These are phyloP conservation scores for Protomyces inouyei DNA, from an alignment of 1,139 yeast genomes.

Conservation along the genomic window DNA sequence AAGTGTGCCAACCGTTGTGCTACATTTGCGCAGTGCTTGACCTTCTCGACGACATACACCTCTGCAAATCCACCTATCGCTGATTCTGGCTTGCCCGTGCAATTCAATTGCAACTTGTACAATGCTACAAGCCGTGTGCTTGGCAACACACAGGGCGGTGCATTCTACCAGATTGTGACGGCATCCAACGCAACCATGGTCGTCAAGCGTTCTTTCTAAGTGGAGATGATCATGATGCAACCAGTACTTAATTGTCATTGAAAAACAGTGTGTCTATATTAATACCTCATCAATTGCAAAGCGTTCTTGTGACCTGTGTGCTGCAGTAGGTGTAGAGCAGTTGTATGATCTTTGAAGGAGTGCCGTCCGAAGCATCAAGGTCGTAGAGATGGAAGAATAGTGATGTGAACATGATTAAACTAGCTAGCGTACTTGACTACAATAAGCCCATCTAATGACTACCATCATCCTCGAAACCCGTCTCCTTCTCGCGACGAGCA, in stretches of 20 bases:
- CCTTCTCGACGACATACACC: conserved; percentile 24
- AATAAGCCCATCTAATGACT: too few relatives aligned
- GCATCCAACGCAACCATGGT: background rate
- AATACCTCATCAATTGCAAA: too few relatives aligned
- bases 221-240: background rate
- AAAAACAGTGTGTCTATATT: too few relatives aligned
- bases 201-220: background rate
- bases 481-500: conserved; percentile 19
- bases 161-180: conserved; percentile 15
- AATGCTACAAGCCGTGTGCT: conserved; percentile 10
- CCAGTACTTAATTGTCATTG: too few relatives aligned
- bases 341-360: too few relatives aligned
- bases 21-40: conserved; percentile 4
- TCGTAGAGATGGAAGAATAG: too few relatives aligned
- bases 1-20: conserved; percentile 21
- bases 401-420: too few relatives aligned
- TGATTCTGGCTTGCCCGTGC: conserved; percentile 22
- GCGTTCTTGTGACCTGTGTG: too few relatives aligned
- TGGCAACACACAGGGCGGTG: conserved; percentile 20
- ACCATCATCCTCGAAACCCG: background rate
- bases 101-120: conserved; percentile 23
- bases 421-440: too few relatives aligned
- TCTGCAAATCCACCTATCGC: conserved; percentile 17
- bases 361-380: too few relatives aligned
- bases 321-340: too few relatives aligned